These are phyloP conservation scores for Malassezia psittaci DNA, from an alignment of 1,284 basidiomycete genomes.

Conservation along the genomic window DNA sequence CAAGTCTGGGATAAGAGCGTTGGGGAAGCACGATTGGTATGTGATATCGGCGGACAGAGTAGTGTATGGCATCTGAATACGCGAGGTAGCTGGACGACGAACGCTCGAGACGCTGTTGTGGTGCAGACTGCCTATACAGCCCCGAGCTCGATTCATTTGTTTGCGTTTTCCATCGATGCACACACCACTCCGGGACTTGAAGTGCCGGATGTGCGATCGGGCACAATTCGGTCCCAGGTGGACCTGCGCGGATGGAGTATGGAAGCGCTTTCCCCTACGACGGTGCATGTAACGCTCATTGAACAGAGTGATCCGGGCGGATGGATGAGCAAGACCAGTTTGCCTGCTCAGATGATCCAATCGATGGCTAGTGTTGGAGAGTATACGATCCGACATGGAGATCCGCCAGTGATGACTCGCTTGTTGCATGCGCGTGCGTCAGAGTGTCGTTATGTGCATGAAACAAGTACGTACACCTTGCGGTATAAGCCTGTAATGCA, in stretches of 20 bases:
- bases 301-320: conserved; percentile 96
- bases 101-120: conserved; percentile 74
- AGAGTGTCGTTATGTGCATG: conserved; percentile 73
- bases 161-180: conserved; percentile 82
- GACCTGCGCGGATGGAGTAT: conserved; percentile 96
- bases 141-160: conserved; percentile 78
- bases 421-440: conserved; percentile 66
- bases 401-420: conserved; percentile 77
- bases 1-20: conserved; percentile 80
- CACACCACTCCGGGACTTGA: conserved; percentile 60
- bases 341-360: conserved; percentile 68
- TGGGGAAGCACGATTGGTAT: conserved; percentile 71
- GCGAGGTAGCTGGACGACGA: conserved; percentile 34
- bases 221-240: conserved; percentile 81
- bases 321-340: conserved; percentile 89
- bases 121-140: conserved; percentile 96
- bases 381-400: conserved; percentile 82
- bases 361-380: conserved; percentile 78
- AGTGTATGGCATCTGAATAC: conserved; percentile 51
- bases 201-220: conserved; percentile 59
- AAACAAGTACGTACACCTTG: conserved; percentile 67
- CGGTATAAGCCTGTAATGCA: conserved; percentile 62
- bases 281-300: conserved; percentile 81
- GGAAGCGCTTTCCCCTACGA: conserved; percentile 86
- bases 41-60: conserved; percentile 67